A percentile compares a stretch with the other conserved stretches of the same genome.
phyloP scores from a whole-genome alignment of 768 basidiomycete genomes.

The Pleurotus ostreatus region DNA sequence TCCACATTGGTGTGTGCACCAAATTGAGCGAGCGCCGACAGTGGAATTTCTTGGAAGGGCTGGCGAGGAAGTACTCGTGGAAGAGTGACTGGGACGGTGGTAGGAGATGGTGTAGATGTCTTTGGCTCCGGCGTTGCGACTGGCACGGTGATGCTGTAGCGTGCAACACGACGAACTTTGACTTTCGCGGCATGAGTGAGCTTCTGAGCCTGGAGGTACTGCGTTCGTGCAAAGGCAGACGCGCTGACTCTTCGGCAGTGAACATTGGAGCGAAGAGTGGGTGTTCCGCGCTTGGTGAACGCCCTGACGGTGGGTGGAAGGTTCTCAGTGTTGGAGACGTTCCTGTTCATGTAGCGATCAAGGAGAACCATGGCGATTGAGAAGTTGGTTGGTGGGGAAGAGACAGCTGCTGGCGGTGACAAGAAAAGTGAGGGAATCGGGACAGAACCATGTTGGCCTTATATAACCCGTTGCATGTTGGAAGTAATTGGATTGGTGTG shows the following conservation, averaged over 20 bases:
- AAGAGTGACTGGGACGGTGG: constrained; percentile 28
- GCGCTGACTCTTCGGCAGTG: constrained; percentile 37
- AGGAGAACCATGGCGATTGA: constrained; percentile 22
- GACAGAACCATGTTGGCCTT: background rate
- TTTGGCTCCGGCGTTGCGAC: constrained; percentile 24
- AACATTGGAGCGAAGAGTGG: constrained; percentile 20
- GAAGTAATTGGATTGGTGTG: background rate
- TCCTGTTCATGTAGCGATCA: constrained; percentile 18
- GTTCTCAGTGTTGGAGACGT: constrained; percentile 27
- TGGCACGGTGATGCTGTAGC: constrained; percentile 15
- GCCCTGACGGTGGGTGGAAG: constrained; percentile 22
- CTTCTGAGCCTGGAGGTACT: constrained; percentile 28
- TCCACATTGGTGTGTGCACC: constrained; percentile 43
- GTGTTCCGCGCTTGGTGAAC: constrained; percentile 17
- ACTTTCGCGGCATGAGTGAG: constrained; percentile 23
- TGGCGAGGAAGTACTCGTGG: constrained; percentile 54
- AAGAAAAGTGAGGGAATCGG: background rate
- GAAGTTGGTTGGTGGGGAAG: background rate
- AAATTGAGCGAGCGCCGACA: constrained; percentile 42
- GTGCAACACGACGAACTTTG: constrained; percentile 6
- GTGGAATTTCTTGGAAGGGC: constrained; percentile 39
- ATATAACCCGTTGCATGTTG: background rate
- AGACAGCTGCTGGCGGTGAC: background rate
- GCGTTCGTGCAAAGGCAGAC: constrained; percentile 19
- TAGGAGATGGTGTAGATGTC: constrained; percentile 10